Evolutionary conservation across 345 rosid species (phyloP).

Genomic region (Melastoma malabathricum): DNA sequence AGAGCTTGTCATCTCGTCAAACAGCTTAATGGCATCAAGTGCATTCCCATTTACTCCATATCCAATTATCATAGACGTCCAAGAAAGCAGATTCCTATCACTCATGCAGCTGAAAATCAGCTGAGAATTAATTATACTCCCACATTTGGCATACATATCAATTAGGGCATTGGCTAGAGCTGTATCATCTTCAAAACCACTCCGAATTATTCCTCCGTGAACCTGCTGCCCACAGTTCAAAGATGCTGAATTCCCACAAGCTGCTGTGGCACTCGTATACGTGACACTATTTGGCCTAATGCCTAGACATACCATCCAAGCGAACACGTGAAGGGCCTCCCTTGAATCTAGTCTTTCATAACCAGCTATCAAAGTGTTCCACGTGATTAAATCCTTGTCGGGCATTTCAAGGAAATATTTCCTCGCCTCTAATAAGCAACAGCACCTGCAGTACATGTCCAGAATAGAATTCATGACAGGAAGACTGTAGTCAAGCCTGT

Average conservation of each 20-base stretch:
- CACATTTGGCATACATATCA: constrained; percentile 93
- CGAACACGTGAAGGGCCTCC: constrained; percentile 46
- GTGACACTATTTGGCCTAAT: constrained; percentile 68
- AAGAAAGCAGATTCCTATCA: constrained; percentile 49
- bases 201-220: constrained; percentile 52
- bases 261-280: constrained; percentile 59
- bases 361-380: constrained; percentile 81
- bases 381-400: constrained; percentile 54
- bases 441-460: constrained; percentile 84
- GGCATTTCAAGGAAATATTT: constrained; percentile 55
- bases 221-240: constrained; percentile 65
- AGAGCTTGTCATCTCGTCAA: constrained; percentile 63
- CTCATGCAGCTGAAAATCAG: constrained; percentile 40
- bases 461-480: constrained; percentile 76
- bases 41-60: constrained; percentile 78
- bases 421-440: constrained; percentile 44
- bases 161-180: constrained; percentile 61
- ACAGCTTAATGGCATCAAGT: constrained; percentile 49
- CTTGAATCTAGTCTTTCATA: constrained; percentile 43
- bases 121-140: constrained; percentile 39
- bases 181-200: constrained; percentile 42
- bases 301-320: constrained; percentile 47
- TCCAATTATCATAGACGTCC: constrained; percentile 97
- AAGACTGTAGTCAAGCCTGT: constrained; percentile 50
- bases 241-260: constrained; percentile 59